Conservation (phyloP, 169 alveolate genomes). For the Plasmodium coatneyi region DNA sequence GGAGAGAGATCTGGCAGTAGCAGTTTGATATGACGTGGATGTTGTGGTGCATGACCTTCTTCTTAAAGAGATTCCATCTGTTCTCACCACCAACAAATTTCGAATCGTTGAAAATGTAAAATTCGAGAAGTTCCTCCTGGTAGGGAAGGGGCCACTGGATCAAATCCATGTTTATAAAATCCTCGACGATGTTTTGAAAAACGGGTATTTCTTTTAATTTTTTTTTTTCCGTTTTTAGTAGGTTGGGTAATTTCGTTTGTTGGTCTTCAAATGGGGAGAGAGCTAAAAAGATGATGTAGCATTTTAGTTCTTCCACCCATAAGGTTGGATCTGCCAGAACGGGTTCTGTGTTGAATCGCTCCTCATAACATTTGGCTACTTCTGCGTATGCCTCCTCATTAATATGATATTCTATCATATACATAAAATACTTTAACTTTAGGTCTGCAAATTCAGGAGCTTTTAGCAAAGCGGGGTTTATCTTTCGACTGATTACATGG, state of each 20-base stretch:
- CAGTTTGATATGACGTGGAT: slow-evolving; percentile 78
- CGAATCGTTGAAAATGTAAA: slow-evolving; percentile 47
- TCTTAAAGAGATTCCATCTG: slow-evolving; percentile 73
- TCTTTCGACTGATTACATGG: slow-evolving; percentile 81
- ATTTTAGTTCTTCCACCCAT: slow-evolving; percentile 66
- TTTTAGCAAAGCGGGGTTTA: slow-evolving; percentile 77
- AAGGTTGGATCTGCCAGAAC: slow-evolving; percentile 21
- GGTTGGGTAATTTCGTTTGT: slow-evolving; percentile 47
- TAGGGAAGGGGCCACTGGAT: slow-evolving; percentile 77
- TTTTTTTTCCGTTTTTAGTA: slow-evolving; percentile 67
- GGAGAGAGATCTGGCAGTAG: slow-evolving; percentile 75
- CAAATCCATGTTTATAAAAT: slow-evolving; percentile 78
- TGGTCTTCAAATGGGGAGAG: slow-evolving; percentile 68
- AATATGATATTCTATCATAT: slow-evolving; percentile 82
- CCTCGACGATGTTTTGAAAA: slow-evolving; percentile 69
- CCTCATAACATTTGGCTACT: slow-evolving; percentile 78
- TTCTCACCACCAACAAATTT: slow-evolving; percentile 69
- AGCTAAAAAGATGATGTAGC: slow-evolving; percentile 41
- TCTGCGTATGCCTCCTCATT: slow-evolving; percentile 78
- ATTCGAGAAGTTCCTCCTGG: slow-evolving; percentile 43
- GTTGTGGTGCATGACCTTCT: slow-evolving; percentile 86
- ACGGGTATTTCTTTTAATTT: slow-evolving; percentile 77
- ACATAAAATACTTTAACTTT: slow-evolving; percentile 78
- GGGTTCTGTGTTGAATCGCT: slow-evolving; percentile 43
- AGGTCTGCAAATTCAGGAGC: slow-evolving; percentile 71